Evolutionary conservation across 2,329 filamentous ascomycete genomes (phyloP).

Genomic region (Aspergillus fijiensis): DNA sequence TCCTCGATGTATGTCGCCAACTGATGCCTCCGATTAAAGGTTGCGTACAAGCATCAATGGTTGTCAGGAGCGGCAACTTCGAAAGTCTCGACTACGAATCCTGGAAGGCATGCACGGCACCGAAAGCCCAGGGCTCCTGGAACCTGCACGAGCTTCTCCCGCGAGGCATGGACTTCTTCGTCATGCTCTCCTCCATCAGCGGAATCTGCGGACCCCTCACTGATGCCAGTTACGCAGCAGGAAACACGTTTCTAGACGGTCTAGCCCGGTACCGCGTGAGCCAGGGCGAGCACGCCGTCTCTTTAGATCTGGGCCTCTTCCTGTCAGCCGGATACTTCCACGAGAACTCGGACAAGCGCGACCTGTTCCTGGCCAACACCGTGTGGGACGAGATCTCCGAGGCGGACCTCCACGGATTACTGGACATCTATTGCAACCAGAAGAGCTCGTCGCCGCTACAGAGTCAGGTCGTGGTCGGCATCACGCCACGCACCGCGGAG

Average conservation of each 20-base stretch:
- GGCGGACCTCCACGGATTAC: slow-evolving; percentile 18
- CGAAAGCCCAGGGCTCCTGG: slow-evolving; percentile 26
- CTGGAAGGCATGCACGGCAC: neutral
- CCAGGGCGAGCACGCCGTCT: slow-evolving; percentile 13
- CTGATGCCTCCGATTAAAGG: slow-evolving; percentile 14
- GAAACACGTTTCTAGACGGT: slow-evolving; percentile 37
- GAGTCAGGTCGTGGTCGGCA: slow-evolving; percentile 9
- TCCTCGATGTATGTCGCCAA: neutral
- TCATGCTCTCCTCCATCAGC: slow-evolving; percentile 39
- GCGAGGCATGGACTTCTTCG: slow-evolving; percentile 40
- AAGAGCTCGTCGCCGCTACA: neutral
- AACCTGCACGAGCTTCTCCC: slow-evolving; percentile 33
- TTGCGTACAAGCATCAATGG: slow-evolving; percentile 13
- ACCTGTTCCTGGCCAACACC: neutral
- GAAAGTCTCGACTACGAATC: slow-evolving; percentile 24
- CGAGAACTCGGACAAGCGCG: slow-evolving; percentile 13
- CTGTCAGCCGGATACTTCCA: slow-evolving; percentile 26
- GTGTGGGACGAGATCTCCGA: slow-evolving; percentile 18
- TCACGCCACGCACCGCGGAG: slow-evolving; percentile 1
- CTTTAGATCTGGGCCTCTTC: slow-evolving; percentile 26
- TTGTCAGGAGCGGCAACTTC: slow-evolving; percentile 26
- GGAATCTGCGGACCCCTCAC: slow-evolving; percentile 45
- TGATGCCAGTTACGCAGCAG: slow-evolving; percentile 44
- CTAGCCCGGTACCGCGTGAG: slow-evolving; percentile 27
- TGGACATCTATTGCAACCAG: slow-evolving; percentile 13